Percentiles rank a stretch among this genome's conserved stretches.
Evolutionary conservation across 1,284 basidiomycete species (phyloP).

Genomic region (Sporisorium exsertum): DNA sequence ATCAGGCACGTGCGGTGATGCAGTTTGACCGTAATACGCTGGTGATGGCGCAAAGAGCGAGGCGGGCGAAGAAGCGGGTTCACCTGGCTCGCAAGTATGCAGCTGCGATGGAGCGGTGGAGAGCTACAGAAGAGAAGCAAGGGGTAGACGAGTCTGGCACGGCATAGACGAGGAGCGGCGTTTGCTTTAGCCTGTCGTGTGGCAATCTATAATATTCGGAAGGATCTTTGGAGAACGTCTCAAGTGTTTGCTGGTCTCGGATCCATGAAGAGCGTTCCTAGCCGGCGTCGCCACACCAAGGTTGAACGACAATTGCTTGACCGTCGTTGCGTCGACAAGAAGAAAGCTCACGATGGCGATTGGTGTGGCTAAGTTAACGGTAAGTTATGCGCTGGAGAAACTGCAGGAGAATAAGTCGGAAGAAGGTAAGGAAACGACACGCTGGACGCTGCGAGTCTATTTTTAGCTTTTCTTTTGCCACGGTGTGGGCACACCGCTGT

Average conservation of each 20-base stretch:
- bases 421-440: conserved; percentile 6
- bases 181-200: background rate
- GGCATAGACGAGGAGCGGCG: background rate
- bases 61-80: conserved; percentile 41
- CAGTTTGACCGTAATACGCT: conserved; percentile 53
- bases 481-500: no score
- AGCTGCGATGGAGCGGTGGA: conserved; percentile 21
- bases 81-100: conserved; percentile 24
- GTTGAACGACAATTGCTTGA: background rate
- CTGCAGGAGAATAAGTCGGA: conserved; percentile 25
- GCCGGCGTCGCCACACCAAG: background rate
- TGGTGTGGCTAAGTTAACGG: background rate
- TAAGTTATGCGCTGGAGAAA: no score
- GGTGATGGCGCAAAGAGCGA: conserved; percentile 52
- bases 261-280: background rate
- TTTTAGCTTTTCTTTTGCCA: conserved; percentile 22
- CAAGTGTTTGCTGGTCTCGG: background rate
- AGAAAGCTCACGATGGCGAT: conserved; percentile 3
- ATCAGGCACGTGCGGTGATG: conserved; percentile 48
- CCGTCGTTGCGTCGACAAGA: background rate
- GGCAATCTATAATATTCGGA: background rate
- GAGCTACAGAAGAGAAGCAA: background rate
- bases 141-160: background rate
- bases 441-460: conserved; percentile 7
- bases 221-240: background rate